These are phyloP conservation scores for Boletus subcaerulescens DNA, from an alignment of 768 basidiomycete species.

Conservation along the genomic window DNA sequence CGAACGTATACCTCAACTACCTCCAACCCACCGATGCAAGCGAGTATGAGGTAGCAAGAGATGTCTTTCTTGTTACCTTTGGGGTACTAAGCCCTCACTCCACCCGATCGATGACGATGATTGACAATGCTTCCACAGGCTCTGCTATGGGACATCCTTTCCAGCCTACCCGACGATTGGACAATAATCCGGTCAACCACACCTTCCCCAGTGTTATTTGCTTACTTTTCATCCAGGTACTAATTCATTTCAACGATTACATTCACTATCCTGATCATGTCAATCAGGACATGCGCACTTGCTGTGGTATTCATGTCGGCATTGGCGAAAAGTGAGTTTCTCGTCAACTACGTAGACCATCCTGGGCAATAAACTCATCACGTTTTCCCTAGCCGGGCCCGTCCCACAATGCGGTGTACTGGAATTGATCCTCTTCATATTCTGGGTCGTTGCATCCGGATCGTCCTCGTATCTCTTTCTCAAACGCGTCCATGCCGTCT, in stretches of 20 bases:
- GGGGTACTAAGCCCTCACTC: slow-evolving; percentile 10
- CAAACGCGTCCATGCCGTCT: slow-evolving; percentile 37
- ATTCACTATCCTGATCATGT: slow-evolving; percentile 2
- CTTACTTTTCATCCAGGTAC: slow-evolving; percentile 27
- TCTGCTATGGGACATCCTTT: slow-evolving; percentile 26
- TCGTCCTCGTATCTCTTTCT: slow-evolving; percentile 37
- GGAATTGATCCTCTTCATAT: slow-evolving; percentile 11
- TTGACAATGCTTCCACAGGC: slow-evolving; percentile 14
- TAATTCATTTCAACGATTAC: not conserved
- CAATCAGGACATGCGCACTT: slow-evolving; percentile 17
- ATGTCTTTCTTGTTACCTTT: slow-evolving; percentile 18
- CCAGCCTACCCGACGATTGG: slow-evolving; percentile 21
- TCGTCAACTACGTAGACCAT: not conserved
- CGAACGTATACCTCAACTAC: slow-evolving; percentile 26
- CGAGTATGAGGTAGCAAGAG: slow-evolving; percentile 17
- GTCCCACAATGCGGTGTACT: slow-evolving; percentile 18
- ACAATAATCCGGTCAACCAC: slow-evolving; percentile 14
- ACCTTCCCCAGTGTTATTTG: slow-evolving; percentile 16
- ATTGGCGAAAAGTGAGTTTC: slow-evolving; percentile 19
- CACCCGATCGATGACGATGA: not conserved
- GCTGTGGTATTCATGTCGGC: slow-evolving; percentile 14
- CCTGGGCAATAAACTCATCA: not conserved
- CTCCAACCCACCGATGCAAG: slow-evolving; percentile 18
- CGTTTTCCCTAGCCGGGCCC: slow-evolving; percentile 19
- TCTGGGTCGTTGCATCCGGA: slow-evolving; percentile 22